These are phyloP conservation scores for Cadophora sp. DNA, from an alignment of 2,329 filamentous ascomycete species.

Conservation along the genomic window DNA sequence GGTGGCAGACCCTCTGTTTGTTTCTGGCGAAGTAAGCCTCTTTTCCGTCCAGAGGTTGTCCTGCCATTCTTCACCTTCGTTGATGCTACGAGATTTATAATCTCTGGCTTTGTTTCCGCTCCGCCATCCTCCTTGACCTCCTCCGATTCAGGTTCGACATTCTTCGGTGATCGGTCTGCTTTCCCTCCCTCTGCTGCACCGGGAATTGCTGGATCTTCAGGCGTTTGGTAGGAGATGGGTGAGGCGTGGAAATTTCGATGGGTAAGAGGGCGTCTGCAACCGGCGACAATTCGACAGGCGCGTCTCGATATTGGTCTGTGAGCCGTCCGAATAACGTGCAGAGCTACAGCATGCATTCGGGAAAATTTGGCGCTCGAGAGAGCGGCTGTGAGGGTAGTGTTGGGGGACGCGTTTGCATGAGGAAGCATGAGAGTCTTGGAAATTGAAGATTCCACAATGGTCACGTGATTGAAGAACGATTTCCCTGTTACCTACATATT, in stretches of 20 bases:
- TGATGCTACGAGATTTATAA: conserved; percentile 17
- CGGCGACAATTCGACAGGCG: conserved; percentile 43
- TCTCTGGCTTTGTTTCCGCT: conserved; percentile 18
- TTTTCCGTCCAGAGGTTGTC: conserved; percentile 29
- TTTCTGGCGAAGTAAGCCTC: conserved; percentile 33
- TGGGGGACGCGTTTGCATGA: not conserved
- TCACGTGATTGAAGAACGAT: not conserved
- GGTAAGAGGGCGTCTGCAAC: conserved; percentile 39
- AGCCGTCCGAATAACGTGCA: conserved; percentile 42
- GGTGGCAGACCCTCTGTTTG: conserved; percentile 52
- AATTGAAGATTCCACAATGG: not conserved
- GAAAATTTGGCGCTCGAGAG: conserved; percentile 38
- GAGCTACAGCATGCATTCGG: conserved; percentile 46
- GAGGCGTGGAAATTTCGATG: conserved; percentile 43
- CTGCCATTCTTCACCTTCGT: conserved; percentile 33
- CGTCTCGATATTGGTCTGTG: conserved; percentile 38
- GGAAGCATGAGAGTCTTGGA: not conserved
- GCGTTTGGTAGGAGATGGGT: conserved; percentile 35
- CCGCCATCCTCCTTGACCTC: conserved; percentile 27
- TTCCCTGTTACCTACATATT: no score
- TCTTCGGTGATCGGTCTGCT: conserved; percentile 22
- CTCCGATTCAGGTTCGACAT: conserved; percentile 31
- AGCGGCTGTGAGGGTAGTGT: conserved; percentile 32
- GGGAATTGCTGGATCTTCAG: conserved; percentile 34
- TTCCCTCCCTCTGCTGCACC: conserved; percentile 21